A percentile compares a stretch with the other conserved stretches of the same genome.
phyloP scores from a whole-genome alignment of 2,329 filamentous ascomycete species.

The Apiospora marii region DNA sequence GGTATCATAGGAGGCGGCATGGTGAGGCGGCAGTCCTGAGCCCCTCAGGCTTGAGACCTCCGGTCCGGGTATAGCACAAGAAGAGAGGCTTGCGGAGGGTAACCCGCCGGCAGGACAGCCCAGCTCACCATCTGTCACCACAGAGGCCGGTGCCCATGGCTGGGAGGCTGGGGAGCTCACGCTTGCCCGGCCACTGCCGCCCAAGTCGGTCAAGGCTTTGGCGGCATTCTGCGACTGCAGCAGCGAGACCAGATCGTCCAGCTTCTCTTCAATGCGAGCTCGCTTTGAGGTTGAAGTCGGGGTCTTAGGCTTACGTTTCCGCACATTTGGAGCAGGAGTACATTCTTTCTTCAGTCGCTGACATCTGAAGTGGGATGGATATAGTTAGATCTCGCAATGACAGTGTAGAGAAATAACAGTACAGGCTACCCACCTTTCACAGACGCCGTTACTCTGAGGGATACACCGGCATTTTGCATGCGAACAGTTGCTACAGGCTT shows the following conservation, averaged over 20 bases:
- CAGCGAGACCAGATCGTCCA: conserved; percentile 40
- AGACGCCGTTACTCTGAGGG: conserved; percentile 20
- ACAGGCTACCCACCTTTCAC: conserved; percentile 24
- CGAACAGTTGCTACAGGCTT: conserved; percentile 28
- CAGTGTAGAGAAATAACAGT: not conserved
- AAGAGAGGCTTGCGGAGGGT: not conserved
- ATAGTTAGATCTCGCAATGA: not conserved
- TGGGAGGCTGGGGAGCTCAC: conserved; percentile 11
- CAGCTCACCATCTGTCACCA: not conserved
- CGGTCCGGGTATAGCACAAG: not conserved
- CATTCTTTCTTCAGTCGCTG: conserved; percentile 27
- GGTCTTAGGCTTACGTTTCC: conserved; percentile 34
- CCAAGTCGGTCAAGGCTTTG: conserved; percentile 16
- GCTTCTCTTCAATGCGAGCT: conserved; percentile 38
- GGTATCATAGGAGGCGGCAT: conserved; percentile 1
- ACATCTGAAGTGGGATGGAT: conserved; percentile 14
- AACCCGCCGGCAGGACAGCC: not conserved
- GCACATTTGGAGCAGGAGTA: conserved; percentile 23
- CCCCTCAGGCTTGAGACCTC: conserved; percentile 4
- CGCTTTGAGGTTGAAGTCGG: conserved; percentile 29
- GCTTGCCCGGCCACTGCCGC: conserved; percentile 5
- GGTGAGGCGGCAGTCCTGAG: not conserved
- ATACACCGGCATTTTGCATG: conserved; percentile 27
- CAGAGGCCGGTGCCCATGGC: not conserved
- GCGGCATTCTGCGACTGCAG: conserved; percentile 37